Evolutionary conservation across 108 stramenopile species (phyloP).

Genomic region (Pseudonitzschia pungens): DNA sequence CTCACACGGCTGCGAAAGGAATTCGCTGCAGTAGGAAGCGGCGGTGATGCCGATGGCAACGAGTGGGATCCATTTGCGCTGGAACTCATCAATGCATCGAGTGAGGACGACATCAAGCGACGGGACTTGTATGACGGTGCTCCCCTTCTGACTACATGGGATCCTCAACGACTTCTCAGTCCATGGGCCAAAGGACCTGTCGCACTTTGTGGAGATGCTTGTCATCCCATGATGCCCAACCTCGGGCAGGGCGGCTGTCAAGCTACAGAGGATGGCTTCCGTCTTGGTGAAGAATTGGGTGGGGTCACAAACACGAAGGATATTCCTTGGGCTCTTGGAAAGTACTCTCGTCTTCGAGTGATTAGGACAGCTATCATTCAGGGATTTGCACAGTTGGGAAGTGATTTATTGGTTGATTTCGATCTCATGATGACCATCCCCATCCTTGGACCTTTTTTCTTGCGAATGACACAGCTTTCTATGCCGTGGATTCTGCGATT

Average conservation of each 20-base stretch:
- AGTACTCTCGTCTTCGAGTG: conserved; percentile 72
- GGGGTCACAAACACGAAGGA: conserved; percentile 74
- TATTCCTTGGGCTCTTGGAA: conserved; percentile 60
- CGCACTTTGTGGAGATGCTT: conserved; percentile 93
- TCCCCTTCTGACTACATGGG: conserved; percentile 69
- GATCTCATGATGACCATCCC: conserved; percentile 95
- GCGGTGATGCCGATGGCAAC: conserved; percentile 82
- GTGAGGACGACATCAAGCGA: conserved; percentile 94
- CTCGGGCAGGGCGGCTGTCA: conserved; percentile 96
- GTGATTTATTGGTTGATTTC: conserved; percentile 90
- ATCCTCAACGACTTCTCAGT: conserved; percentile 57
- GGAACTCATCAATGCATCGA: conserved; percentile 87
- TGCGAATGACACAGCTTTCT: conserved; percentile 86
- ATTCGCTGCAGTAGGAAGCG: conserved; percentile 58
- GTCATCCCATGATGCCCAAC: conserved; percentile 95
- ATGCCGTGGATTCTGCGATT: conserved; percentile 91
- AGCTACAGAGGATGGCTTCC: conserved; percentile 95
- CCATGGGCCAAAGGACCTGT: conserved; percentile 91
- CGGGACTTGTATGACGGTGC: conserved; percentile 96
- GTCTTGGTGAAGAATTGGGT: conserved; percentile 87
- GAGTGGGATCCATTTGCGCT: conserved; percentile 91
- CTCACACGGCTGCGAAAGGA: conserved; percentile 81
- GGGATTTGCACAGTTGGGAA: conserved; percentile 85
- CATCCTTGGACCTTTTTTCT: conserved; percentile 89
- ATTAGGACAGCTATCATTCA: conserved; percentile 86